Conservation (phyloP, 495 filamentous ascomycete genomes). For the Aspergillus asperescens region DNA sequence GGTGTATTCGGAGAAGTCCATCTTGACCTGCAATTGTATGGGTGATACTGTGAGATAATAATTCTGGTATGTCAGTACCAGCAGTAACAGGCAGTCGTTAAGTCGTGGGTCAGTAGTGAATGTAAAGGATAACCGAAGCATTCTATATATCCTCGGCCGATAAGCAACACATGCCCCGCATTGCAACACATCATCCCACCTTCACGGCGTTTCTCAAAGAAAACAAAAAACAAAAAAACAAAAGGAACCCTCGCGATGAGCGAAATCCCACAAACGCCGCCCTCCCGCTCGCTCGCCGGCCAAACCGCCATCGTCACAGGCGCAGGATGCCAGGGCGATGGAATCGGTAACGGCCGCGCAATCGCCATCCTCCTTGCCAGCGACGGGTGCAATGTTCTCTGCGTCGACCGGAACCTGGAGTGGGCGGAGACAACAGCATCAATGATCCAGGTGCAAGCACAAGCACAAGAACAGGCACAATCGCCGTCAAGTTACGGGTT, state of each 20-base stretch:
- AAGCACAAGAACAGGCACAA: slow-evolving; percentile 9
- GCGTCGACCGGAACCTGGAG: slow-evolving; percentile 45
- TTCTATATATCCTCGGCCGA: no score
- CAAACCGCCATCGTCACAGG: slow-evolving; percentile 57
- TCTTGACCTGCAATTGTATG: no score
- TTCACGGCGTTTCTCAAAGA: no score
- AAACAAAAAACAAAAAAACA: neutral
- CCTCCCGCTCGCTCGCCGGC: slow-evolving; percentile 28
- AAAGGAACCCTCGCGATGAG: no score
- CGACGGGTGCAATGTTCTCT: slow-evolving; percentile 50
- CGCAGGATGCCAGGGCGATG: slow-evolving; percentile 48
- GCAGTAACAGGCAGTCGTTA: no score
- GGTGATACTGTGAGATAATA: no score
- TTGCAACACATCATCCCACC: no score
- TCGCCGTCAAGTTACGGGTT: slow-evolving; percentile 11
- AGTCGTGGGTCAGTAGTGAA: no score
- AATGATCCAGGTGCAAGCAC: slow-evolving; percentile 34
- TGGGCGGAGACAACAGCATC: slow-evolving; percentile 45
- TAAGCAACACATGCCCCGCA: no score
- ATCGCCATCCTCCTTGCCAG: slow-evolving; percentile 52
- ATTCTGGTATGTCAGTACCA: no score
- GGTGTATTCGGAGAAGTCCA: slow-evolving; percentile 38
- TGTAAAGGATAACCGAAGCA: no score
- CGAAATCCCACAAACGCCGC: neutral
- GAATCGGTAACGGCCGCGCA: slow-evolving; percentile 56